Base-by-base conservation (phyloP, 2,329 filamentous ascomycete species). In the Xenosphaeropsis pyriputrescens region DNA sequence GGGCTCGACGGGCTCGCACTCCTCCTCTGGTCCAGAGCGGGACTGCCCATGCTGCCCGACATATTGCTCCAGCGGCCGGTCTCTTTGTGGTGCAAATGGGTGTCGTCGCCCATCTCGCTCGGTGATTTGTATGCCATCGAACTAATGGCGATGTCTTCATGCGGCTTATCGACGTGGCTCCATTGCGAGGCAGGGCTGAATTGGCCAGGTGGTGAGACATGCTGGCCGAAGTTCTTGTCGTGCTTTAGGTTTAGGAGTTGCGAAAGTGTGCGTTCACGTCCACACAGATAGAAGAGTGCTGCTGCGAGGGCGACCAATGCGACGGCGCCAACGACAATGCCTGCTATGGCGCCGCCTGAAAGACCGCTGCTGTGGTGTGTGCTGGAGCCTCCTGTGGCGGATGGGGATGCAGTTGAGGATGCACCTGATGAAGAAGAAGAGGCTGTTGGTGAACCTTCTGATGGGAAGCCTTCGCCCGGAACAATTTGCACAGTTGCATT, bases 381-480 rank as follows among this genome's bases (percentile, higher is more conserved):
- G 33, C 32, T 32, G 2, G 46, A 37, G 5, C 36, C 29, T 6
- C 39, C 18, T 2, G 31, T 41, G n/a, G 42, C 39, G 9, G 43
- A 31, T 30, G 36, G 30, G 4, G 41, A 26, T 17, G 35, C 42
- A 18, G 51, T 38, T 8, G 42, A 42, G 9, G 18, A 34, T n/a
- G 45, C 43, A 1, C 51, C 43, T n/a, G 41, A 46, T 17, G 49
- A 45, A 17, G 45, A 52, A 18, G 49, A 45, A 17, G 45, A 52
- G 16, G 30, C 18, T n/a, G 39, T 38, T 5, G 31, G 18, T 6
- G 36, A 30, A 18, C 51, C 54, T 62, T 71, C 73, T 2, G 60
- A 57, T 0, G 72, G 73, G 43, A 67, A 67, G 1, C 62, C 54
- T 22, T 79, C 61, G 18, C 71, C 70, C 0, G 75, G 75, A 7